phyloP scores from a whole-genome alignment of 2,329 filamentous ascomycete species.

The Aspergillus sp. region DNA sequence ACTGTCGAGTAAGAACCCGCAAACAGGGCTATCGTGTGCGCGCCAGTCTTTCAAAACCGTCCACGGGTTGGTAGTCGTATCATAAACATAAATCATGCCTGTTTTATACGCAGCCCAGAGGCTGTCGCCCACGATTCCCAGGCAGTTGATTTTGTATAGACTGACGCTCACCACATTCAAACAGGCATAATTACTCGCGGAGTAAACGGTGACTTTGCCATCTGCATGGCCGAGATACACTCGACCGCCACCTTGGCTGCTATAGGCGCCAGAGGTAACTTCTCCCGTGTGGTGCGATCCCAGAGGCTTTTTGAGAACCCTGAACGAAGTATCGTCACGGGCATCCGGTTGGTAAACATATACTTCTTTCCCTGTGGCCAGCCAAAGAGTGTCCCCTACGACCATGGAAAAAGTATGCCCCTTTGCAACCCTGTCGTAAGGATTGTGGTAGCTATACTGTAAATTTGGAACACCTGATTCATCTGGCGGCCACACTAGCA shows the following conservation, averaged over 20 bases:
- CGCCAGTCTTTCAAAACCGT: slow-evolving; percentile 90
- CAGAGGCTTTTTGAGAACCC: slow-evolving; percentile 71
- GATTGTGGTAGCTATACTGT: slow-evolving; percentile 67
- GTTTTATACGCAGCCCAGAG: slow-evolving; percentile 96
- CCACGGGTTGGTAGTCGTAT: slow-evolving; percentile 81
- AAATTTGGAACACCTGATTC: slow-evolving; percentile 72
- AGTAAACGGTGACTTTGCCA: slow-evolving; percentile 94
- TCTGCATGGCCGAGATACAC: slow-evolving; percentile 91
- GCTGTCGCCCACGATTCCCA: slow-evolving; percentile 76
- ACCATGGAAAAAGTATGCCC: slow-evolving; percentile 88
- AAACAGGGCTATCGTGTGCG: slow-evolving; percentile 80
- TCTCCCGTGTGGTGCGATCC: slow-evolving; percentile 74
- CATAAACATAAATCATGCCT: slow-evolving; percentile 90
- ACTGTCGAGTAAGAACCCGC: slow-evolving; percentile 73
- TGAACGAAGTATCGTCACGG: slow-evolving; percentile 68
- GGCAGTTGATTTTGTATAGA: slow-evolving; percentile 89
- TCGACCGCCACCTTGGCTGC: slow-evolving; percentile 72
- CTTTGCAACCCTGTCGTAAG: slow-evolving; percentile 68
- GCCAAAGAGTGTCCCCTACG: slow-evolving; percentile 81
- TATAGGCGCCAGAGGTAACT: slow-evolving; percentile 76
- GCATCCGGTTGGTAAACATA: slow-evolving; percentile 75
- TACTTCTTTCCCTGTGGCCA: slow-evolving; percentile 83
- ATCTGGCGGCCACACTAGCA: slow-evolving; percentile 85
- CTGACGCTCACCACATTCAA: slow-evolving; percentile 81
- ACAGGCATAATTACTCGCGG: slow-evolving; percentile 71